Conservation (phyloP, 345 rosid species). For the Angophora floribunda region DNA sequence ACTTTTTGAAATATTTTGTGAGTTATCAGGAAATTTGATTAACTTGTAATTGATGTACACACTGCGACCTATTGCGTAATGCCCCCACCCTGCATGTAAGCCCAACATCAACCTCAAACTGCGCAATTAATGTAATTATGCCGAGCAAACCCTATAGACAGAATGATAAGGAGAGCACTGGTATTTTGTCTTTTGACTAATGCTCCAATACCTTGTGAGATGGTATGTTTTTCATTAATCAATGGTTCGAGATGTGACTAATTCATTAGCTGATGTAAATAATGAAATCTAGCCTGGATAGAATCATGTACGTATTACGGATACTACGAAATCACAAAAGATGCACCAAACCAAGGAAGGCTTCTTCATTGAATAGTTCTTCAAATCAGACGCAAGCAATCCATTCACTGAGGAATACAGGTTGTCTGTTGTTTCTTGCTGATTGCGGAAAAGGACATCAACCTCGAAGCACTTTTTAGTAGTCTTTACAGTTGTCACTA, state of each 20-base stretch:
- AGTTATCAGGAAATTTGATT: not conserved
- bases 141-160: not conserved
- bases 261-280: not conserved
- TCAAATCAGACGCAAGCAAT: not conserved
- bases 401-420: not conserved
- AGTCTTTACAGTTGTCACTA: not conserved
- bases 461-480: not conserved
- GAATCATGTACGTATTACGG: not conserved
- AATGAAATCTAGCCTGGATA: not conserved
- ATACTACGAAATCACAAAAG: not conserved
- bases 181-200: not conserved
- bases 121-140: not conserved
- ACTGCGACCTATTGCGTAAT: not conserved
- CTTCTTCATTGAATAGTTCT: not conserved
- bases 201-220: not conserved
- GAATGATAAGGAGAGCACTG: not conserved
- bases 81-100: not conserved
- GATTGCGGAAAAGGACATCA: not conserved
- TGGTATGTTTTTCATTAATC: not conserved
- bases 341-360: not conserved
- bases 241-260: not conserved
- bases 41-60: not conserved
- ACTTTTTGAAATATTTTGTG: not conserved
- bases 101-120: not conserved
- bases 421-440: not conserved